A percentile compares a stretch with the other conserved stretches of the same genome.
Evolutionary conservation across 2,329 filamentous ascomycete genomes (phyloP).

Genomic region (Teratosphaeria nubilosa): DNA sequence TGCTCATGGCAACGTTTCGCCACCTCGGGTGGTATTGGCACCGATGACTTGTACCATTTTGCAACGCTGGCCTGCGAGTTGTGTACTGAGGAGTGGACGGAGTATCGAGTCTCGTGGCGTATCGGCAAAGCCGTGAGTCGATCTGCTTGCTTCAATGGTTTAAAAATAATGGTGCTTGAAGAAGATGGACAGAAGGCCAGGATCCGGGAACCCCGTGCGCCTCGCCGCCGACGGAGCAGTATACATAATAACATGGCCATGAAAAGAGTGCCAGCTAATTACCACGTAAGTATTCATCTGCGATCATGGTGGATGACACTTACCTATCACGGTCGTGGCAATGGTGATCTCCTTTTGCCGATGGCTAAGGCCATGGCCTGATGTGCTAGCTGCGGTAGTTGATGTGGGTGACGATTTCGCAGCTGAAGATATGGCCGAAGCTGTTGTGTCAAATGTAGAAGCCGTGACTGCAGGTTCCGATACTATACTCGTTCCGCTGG

Average conservation of each 20-base stretch:
- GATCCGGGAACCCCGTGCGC: slow-evolving; percentile 16
- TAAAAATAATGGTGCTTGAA: slow-evolving; percentile 9
- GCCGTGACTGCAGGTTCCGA: slow-evolving; percentile 5
- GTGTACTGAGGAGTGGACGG: slow-evolving; percentile 15
- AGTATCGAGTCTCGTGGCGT: slow-evolving; percentile 15
- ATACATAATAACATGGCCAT: slow-evolving; percentile 14
- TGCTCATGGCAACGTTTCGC: slow-evolving; percentile 5
- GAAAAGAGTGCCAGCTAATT: slow-evolving; percentile 13
- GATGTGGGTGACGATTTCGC: neutral
- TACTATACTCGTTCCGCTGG: neutral
- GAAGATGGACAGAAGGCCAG: slow-evolving; percentile 9
- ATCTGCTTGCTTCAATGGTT: slow-evolving; percentile 1
- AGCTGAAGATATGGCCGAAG: neutral
- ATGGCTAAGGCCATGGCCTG: slow-evolving; percentile 4
- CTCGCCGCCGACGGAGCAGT: slow-evolving; percentile 14
- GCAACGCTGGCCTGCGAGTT: slow-evolving; percentile 3
- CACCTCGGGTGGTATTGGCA: slow-evolving; percentile 1
- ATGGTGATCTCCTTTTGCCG: slow-evolving; percentile 13
- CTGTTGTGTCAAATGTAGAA: neutral
- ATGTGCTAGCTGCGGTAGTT: neutral
- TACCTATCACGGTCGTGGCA: slow-evolving; percentile 15
- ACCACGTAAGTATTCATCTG: neutral
- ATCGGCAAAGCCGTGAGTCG: slow-evolving; percentile 14
- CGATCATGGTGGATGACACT: neutral
- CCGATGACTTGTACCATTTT: neutral